A percentile compares a stretch with the other conserved stretches of the same genome.
phyloP scores from a whole-genome alignment of 257 asterid genomes.

The Solanum tarapatanum region DNA sequence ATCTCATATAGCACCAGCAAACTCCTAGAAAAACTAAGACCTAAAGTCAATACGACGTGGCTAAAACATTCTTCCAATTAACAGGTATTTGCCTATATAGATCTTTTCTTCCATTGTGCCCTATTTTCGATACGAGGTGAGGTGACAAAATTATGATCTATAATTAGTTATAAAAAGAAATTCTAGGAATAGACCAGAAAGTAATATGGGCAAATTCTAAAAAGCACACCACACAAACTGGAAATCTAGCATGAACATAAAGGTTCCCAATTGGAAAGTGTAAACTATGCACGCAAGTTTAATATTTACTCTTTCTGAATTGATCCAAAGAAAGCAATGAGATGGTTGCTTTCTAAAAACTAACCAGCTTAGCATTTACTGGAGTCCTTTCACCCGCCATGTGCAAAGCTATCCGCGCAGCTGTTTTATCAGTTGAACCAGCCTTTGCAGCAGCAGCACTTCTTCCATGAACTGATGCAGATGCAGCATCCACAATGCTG shows the following conservation, averaged over 20 bases:
- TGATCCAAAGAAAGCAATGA: neutral
- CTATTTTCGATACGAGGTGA: neutral
- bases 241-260: neutral
- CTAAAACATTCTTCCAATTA: neutral
- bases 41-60: neutral
- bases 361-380: conserved; percentile 85
- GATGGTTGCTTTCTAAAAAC: conserved; percentile 12
- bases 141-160: neutral
- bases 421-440: conserved; percentile 74
- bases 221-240: neutral
- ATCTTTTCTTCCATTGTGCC: neutral
- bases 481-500: conserved; percentile 98
- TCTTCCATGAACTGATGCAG: conserved; percentile 98
- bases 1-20: neutral
- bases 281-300: neutral
- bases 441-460: conserved; percentile 93
- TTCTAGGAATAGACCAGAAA: neutral
- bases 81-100: neutral
- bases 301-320: neutral
- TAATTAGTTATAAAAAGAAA: neutral
- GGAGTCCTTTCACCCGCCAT: conserved; percentile 94
- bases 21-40: neutral
- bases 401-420: conserved; percentile 97
- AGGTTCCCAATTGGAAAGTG: neutral
- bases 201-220: neutral